phyloP scores from a whole-genome alignment of 371 early-diverging fungal species.

The Mortierella sp. region DNA sequence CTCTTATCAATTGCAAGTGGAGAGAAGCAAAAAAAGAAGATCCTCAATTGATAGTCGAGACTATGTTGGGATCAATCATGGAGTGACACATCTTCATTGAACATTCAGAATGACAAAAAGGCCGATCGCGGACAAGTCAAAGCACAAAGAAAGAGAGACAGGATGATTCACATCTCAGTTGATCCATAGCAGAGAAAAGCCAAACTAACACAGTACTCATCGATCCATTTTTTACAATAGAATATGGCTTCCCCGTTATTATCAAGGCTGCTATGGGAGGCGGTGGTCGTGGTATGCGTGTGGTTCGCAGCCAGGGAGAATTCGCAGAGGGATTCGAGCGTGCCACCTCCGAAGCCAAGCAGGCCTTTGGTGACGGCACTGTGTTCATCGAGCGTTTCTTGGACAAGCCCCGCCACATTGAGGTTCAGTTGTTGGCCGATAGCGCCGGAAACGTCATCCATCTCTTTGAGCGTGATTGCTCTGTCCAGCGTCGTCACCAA shows the following conservation, averaged over 20 bases:
- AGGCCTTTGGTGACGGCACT: slow-evolving; percentile 96
- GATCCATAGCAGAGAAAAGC: neutral
- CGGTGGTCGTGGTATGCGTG: slow-evolving; percentile 98
- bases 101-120: no score
- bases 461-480: slow-evolving; percentile 97
- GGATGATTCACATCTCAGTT: no score
- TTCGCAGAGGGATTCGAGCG: slow-evolving; percentile 80
- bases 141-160: neutral
- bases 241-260: slow-evolving; percentile 94
- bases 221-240: slow-evolving; percentile 20
- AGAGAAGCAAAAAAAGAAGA: neutral
- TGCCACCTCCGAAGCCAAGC: slow-evolving; percentile 90
- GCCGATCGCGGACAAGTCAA: neutral
- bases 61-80: neutral
- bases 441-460: slow-evolving; percentile 90
- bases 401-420: slow-evolving; percentile 96
- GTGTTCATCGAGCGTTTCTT: slow-evolving; percentile 96
- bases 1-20: neutral
- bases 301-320: slow-evolving; percentile 79
- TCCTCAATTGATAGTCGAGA: neutral
- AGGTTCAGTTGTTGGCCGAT: slow-evolving; percentile 97
- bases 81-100: neutral
- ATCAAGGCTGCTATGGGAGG: slow-evolving; percentile 98
- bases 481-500: slow-evolving; percentile 98
- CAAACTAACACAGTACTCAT: neutral